Percentiles rank a stretch among this genome's conserved stretches.
Conservation (phyloP, 306 rosid genomes). For the Prunus davidiana region DNA sequence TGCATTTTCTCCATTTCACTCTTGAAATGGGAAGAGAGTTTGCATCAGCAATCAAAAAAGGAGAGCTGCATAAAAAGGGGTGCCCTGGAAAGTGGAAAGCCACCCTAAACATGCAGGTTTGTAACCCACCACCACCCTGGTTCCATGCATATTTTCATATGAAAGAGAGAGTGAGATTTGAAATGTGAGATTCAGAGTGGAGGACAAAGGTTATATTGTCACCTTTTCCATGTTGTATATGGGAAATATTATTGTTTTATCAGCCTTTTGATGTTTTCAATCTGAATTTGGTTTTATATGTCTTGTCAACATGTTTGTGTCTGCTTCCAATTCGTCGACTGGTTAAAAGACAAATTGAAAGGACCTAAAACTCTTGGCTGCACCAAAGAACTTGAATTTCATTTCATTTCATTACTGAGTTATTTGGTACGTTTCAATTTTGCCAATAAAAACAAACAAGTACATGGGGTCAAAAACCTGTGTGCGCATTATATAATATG, state of each 20-base stretch:
- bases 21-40: neutral
- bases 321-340: constrained; percentile 49
- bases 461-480: constrained; percentile 12
- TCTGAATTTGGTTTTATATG: constrained; percentile 21
- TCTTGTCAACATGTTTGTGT: constrained; percentile 60
- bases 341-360: constrained; percentile 52
- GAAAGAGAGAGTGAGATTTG: neutral
- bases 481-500: neutral
- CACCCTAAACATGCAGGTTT: neutral
- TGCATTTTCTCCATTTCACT: neutral
- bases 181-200: constrained; percentile 16
- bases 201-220: constrained; percentile 22
- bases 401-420: constrained; percentile 10
- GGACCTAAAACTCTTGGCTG: constrained; percentile 34
- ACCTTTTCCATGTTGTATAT: constrained; percentile 34
- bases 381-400: constrained; percentile 26
- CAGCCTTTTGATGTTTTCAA: constrained; percentile 11
- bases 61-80: neutral
- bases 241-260: neutral
- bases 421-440: neutral
- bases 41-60: neutral
- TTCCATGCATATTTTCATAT: constrained; percentile 1
- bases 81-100: neutral
- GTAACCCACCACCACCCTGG: constrained; percentile 2
- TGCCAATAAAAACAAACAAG: constrained; percentile 24